Conservation (phyloP, 2,329 filamentous ascomycete genomes). For the Daldinia sp. region DNA sequence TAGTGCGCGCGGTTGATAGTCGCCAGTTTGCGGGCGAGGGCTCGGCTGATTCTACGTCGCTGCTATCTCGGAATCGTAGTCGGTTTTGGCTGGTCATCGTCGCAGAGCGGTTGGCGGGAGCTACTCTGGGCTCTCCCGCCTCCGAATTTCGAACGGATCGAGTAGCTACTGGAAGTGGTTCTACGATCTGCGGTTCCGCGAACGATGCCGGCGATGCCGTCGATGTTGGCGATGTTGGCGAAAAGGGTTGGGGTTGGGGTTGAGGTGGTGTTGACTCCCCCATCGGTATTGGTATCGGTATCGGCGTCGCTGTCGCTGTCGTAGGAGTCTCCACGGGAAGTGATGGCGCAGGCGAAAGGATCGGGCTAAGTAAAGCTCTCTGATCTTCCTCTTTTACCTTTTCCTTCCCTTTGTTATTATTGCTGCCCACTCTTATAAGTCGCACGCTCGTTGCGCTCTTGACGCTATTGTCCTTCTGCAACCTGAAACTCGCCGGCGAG, state of each 20-base stretch:
- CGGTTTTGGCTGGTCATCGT: constrained; percentile 38
- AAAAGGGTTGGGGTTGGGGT: background rate
- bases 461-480: constrained; percentile 43
- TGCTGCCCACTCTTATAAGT: constrained; percentile 45
- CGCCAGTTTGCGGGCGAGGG: constrained; percentile 29
- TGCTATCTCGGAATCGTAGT: constrained; percentile 45
- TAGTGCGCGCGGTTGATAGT: background rate
- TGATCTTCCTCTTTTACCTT: constrained; percentile 28
- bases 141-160: constrained; percentile 24
- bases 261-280: background rate
- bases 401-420: constrained; percentile 40
- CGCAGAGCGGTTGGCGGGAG: constrained; percentile 8
- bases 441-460: constrained; percentile 43
- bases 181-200: constrained; percentile 1
- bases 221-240: background rate
- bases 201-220: constrained; percentile 11
- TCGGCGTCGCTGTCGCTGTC: background rate
- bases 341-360: constrained; percentile 16
- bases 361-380: constrained; percentile 19
- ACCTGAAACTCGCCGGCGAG: constrained; percentile 38
- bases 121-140: constrained; percentile 2
- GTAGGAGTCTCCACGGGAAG: constrained; percentile 3
- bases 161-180: constrained; percentile 25
- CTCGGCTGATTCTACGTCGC: constrained; percentile 41
- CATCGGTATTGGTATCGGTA: constrained; percentile 2